Conservation (phyloP, 2,329 filamentous ascomycete species). For the Cordyceps farinosa region DNA sequence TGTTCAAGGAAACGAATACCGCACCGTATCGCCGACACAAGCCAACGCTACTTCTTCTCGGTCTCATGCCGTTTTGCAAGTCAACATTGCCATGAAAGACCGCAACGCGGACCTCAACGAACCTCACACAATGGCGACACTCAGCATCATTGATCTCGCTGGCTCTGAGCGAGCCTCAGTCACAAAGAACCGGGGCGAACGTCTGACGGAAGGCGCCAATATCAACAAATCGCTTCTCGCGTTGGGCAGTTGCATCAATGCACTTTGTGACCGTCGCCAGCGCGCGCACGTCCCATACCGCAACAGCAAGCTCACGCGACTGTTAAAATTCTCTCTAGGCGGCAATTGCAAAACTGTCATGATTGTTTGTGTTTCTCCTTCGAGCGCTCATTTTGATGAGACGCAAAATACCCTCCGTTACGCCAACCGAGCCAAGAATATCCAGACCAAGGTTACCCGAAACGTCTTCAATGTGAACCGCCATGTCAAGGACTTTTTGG, state of each 20-base stretch:
- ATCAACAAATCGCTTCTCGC: conserved; percentile 98
- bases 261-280: conserved; percentile 87
- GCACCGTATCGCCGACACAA: conserved; percentile 94
- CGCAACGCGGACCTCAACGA: conserved; percentile 89
- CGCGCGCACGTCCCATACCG: conserved; percentile 93
- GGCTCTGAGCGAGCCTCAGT: conserved; percentile 94
- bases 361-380: conserved; percentile 98
- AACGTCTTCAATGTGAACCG: conserved; percentile 99
- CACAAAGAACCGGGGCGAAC: conserved; percentile 92
- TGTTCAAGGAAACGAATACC: conserved; percentile 86
- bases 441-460: conserved; percentile 98
- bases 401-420: conserved; percentile 97
- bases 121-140: conserved; percentile 94
- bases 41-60: conserved; percentile 96
- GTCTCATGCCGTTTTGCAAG: conserved; percentile 94
- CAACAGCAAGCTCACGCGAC: conserved; percentile 92
- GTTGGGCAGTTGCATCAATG: conserved; percentile 95
- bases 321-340: conserved; percentile 94
- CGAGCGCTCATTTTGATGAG: conserved; percentile 94
- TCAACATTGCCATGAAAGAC: conserved; percentile 93
- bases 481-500: conserved; percentile 97
- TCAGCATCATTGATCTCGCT: conserved; percentile 96
- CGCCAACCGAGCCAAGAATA: conserved; percentile 97
- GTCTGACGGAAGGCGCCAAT: conserved; percentile 90
- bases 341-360: conserved; percentile 99